Evolutionary conservation across 345 rosid species (phyloP), one percentile per base, ranked within the genome.

Genomic region (Sonneratia alba): DNA sequence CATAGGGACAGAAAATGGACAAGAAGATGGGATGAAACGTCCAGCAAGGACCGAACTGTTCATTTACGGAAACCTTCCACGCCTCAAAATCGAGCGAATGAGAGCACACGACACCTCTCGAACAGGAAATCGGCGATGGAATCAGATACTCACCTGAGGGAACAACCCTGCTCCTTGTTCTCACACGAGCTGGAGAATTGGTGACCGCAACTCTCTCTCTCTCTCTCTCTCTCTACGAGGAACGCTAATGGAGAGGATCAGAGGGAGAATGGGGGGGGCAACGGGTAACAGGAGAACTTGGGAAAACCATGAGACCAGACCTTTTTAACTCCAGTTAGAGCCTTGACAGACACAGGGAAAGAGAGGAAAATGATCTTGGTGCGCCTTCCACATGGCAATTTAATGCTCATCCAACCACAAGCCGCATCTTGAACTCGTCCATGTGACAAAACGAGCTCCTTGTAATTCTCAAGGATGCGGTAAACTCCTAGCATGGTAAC

Each of bases 291-390:
- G 43, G n/a, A 3, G 15, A 55, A 55, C 6, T 51, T 36, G 27
- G 22, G 73, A 53, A 59, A 70, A 38, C 48, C 34, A 34, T 40
- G 42, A 51, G 48, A n/a, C 51, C 15, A 47, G 51, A 47, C 11
- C 51, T 43, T 36, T 18, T 68, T 74, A 74, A 74, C 69, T 74
- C 62, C 68, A 69, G 69, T 74, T 74, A 47, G 21, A 24, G 14
- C 27, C 5, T 1, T 68, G 67, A 69, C 38, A 40, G 55, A 51
- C 8, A 3, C 40, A 73, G 37, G 24, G 67, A 57, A 51, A 12
- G 47, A 8, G 66, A 27, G 42, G 51, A 51, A 51, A 38, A 56
- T 37, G 48, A 66, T 37, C 62, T 34, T 36, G 37, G 49, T 27
- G 66, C 18, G 37, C 45, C 45, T 4, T 42, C 45, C 45, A 42